phyloP scores from a whole-genome alignment of 305 asterid species.

The Fraxinus albicans region DNA sequence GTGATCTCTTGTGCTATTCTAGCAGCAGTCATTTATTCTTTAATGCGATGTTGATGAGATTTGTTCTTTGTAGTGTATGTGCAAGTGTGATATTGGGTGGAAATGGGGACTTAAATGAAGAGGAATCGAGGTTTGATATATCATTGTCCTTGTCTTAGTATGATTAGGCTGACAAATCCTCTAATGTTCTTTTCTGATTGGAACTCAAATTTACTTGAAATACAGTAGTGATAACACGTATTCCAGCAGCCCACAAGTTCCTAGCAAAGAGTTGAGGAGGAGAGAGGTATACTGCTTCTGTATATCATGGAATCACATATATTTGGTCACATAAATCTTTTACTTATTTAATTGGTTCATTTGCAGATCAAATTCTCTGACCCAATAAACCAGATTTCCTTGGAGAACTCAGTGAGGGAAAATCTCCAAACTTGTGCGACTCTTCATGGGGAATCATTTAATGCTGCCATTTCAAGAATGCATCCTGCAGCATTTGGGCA shows the following conservation, averaged over 20 bases:
- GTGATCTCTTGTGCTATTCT: constrained; percentile 12
- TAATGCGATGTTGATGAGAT: constrained; percentile 20
- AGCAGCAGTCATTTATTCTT: constrained; percentile 5
- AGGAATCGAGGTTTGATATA: constrained; percentile 77
- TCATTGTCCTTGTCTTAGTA: constrained; percentile 6
- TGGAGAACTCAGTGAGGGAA: constrained; percentile 80
- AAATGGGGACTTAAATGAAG: constrained; percentile 71
- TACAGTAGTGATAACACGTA: constrained; percentile 64
- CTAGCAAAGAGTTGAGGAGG: constrained; percentile 83
- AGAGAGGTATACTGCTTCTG: constrained; percentile 67
- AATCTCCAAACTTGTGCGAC: constrained; percentile 87
- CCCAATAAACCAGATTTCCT: constrained; percentile 71
- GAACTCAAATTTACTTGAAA: constrained; percentile 23
- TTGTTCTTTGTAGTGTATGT: constrained; percentile 58
- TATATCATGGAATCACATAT: constrained; percentile 21
- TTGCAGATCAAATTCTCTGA: constrained; percentile 81
- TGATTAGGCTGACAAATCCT: neutral
- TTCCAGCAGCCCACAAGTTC: constrained; percentile 68
- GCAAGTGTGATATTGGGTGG: constrained; percentile 85
- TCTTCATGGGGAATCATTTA: constrained; percentile 82
- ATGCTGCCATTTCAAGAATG: constrained; percentile 73
- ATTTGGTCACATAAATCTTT: neutral
- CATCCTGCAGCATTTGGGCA: constrained; percentile 82
- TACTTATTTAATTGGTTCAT: constrained; percentile 10
- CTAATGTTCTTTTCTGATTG: constrained; percentile 13